Evolutionary conservation across 1,284 basidiomycete genomes (phyloP).

Genomic region (Serendipita sp.): DNA sequence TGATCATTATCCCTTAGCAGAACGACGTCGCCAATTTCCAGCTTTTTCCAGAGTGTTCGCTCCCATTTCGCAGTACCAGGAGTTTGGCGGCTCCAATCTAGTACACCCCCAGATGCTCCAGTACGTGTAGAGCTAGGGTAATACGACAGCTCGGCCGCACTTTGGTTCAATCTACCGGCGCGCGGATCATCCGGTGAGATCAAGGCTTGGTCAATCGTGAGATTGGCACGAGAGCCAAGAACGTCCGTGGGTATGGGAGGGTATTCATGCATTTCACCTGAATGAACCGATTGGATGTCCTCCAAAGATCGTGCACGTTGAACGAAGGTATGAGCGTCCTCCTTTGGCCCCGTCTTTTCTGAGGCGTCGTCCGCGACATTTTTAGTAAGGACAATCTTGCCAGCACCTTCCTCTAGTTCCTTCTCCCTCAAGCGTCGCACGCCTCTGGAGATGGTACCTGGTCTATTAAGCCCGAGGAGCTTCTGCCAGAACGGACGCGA

Average conservation of each 20-base stretch:
- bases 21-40: conserved; percentile 94
- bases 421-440: conserved; percentile 73
- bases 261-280: conserved; percentile 14
- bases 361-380: conserved; percentile 19
- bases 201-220: conserved; percentile 10
- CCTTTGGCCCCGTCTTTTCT: conserved; percentile 5
- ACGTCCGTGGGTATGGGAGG: not conserved
- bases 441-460: conserved; percentile 69
- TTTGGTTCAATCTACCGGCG: not conserved
- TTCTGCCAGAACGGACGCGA: conserved; percentile 63
- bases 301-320: conserved; percentile 28
- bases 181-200: conserved; percentile 4
- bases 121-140: conserved; percentile 32
- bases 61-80: conserved; percentile 79
- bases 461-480: conserved; percentile 49
- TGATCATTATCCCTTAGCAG: conserved; percentile 86
- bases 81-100: conserved; percentile 60
- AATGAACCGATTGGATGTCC: conserved; percentile 52
- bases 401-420: conserved; percentile 46
- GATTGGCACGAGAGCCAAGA: conserved; percentile 12
- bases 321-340: conserved; percentile 12
- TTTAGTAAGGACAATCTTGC: conserved; percentile 50
- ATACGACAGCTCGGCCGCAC: conserved; percentile 8
- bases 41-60: conserved; percentile 94
- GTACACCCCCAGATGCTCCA: conserved; percentile 45